Conservation (phyloP, 1,284 basidiomycete genomes). For the Cutaneotrichosporon sp. region DNA sequence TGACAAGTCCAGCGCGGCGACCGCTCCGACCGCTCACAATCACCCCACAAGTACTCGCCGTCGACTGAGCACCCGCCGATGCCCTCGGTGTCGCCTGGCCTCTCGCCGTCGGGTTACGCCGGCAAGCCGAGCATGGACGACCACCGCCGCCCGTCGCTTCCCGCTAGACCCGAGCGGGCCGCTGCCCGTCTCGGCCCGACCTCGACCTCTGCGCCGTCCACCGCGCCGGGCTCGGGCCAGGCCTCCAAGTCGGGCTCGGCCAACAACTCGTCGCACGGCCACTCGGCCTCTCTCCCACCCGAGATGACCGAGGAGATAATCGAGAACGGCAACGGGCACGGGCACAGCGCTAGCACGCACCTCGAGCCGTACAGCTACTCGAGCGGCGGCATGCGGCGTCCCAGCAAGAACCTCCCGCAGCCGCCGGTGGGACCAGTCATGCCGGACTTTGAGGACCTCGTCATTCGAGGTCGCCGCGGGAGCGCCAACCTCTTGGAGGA, state of each 20-base stretch:
- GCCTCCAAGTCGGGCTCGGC: not conserved
- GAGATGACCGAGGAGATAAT: slow-evolving; percentile 9
- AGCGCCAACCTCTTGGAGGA: not conserved
- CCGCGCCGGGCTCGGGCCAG: slow-evolving; percentile 1
- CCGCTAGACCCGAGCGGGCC: not conserved
- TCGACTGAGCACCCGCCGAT: slow-evolving; percentile 16
- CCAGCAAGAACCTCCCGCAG: slow-evolving; percentile 38
- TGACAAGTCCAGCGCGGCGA: slow-evolving; percentile 15
- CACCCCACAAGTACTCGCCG: slow-evolving; percentile 19
- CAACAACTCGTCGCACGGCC: slow-evolving; percentile 1
- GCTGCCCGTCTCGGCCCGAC: not conserved
- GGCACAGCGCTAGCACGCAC: not conserved
- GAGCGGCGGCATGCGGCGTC: slow-evolving; percentile 2
- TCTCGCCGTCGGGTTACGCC: not conserved
- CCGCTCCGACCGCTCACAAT: slow-evolving; percentile 20
- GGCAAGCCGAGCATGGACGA: not conserved
- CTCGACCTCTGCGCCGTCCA: not conserved
- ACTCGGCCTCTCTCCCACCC: not conserved
- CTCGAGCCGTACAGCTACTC: not conserved
- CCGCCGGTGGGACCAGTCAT: slow-evolving; percentile 52
- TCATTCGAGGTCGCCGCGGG: slow-evolving; percentile 12
- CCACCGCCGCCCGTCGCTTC: not conserved
- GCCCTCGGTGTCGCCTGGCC: slow-evolving; percentile 2
- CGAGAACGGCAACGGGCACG: slow-evolving; percentile 12
- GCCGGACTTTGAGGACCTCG: slow-evolving; percentile 50